phyloP scores from a whole-genome alignment of 345 rosid species.

The Citrus sinensis region DNA sequence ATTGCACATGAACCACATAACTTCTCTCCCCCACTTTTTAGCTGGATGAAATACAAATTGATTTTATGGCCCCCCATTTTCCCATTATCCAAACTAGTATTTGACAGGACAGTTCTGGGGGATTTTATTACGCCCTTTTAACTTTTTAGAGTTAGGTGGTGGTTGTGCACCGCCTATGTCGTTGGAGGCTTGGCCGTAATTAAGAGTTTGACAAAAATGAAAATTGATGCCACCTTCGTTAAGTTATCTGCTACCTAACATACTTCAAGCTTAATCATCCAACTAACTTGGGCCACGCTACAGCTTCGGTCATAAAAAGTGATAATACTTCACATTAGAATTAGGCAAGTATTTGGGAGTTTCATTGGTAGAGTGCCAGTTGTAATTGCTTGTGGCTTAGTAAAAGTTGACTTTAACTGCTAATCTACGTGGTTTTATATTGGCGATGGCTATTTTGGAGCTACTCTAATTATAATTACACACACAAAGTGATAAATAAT shows the following conservation, averaged over 20 bases:
- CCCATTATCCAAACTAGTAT: no score
- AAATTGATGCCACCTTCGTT: neutral
- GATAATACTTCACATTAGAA: neutral
- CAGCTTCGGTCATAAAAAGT: neutral
- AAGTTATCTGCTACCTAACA: neutral
- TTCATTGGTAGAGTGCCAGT: neutral
- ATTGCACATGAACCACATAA: neutral
- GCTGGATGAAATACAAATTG: no score
- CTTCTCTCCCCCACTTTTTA: neutral
- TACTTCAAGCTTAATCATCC: neutral
- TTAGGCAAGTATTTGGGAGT: neutral
- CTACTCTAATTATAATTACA: no score
- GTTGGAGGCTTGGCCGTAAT: neutral
- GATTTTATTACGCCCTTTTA: neutral
- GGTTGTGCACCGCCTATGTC: neutral
- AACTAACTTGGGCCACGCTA: neutral
- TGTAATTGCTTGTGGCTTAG: neutral
- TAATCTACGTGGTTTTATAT: no score
- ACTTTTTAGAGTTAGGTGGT: neutral
- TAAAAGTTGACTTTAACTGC: neutral
- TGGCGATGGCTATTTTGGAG: rapidly evolving
- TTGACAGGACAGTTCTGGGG: no score
- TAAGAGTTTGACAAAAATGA: neutral
- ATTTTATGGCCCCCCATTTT: no score
- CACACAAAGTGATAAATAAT: no score